Percentiles rank a stretch among this genome's conserved stretches.
phyloP scores from a whole-genome alignment of 192 early-diverging fungal genomes.

The Cetraspora pellucida region DNA sequence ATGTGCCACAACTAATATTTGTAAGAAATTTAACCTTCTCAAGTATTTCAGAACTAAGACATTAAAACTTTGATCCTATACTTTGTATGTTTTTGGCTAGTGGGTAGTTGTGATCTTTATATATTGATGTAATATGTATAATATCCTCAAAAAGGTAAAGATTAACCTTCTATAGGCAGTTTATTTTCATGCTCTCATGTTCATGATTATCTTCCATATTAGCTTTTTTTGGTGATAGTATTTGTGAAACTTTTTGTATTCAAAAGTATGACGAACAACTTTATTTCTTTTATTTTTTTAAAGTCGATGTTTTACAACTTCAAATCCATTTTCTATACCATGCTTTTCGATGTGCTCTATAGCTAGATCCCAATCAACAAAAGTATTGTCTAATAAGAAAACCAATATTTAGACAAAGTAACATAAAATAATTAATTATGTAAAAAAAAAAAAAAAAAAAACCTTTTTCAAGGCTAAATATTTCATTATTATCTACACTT shows the following conservation, averaged over 20 bases:
- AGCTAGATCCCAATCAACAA: not conserved
- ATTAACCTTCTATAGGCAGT: not conserved
- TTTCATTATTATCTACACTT: no score
- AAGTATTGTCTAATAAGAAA: not conserved
- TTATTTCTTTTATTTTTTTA: not conserved
- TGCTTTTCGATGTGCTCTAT: not conserved
- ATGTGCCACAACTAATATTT: not conserved
- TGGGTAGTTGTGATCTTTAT: not conserved
- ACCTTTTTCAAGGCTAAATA: no score
- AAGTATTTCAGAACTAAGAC: slow-evolving; percentile 7
- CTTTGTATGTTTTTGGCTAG: not conserved
- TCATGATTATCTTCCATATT: not conserved
- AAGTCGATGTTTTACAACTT: not conserved
- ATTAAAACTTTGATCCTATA: not conserved
- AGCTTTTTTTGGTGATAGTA: not conserved
- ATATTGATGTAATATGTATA: not conserved
- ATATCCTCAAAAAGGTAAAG: not conserved
- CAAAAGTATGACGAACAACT: not conserved
- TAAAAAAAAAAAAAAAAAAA: no score
- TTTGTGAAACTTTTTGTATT: not conserved
- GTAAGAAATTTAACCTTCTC: not conserved
- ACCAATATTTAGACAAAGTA: no score
- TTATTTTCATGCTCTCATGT: not conserved
- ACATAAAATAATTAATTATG: no score
- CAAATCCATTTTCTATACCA: not conserved